Percentiles rank a stretch among this genome's conserved stretches.
phyloP scores from a whole-genome alignment of 1,139 yeast genomes.

The Spencermartinsiella ligniputridi region DNA sequence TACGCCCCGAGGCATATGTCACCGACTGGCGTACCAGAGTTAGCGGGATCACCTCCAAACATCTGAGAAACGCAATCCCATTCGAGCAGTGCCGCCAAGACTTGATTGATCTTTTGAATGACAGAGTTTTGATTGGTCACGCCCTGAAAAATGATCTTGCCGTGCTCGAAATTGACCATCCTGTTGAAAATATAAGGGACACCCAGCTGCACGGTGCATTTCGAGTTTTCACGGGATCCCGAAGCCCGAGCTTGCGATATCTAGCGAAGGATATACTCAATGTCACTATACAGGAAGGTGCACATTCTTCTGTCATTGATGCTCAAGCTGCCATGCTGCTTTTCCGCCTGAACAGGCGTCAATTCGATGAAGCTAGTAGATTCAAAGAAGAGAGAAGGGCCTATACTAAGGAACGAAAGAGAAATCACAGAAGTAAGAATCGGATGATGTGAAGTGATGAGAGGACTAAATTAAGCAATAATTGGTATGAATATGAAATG shows the following conservation, averaged over 20 bases:
- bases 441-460: background rate
- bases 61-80: conserved; percentile 62
- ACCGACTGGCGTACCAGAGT: conserved; percentile 94
- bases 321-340: conserved; percentile 83
- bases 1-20: conserved; percentile 67
- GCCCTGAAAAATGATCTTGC: conserved; percentile 76
- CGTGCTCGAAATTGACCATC: conserved; percentile 63
- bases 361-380: background rate
- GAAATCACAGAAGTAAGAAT: background rate
- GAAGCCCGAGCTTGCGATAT: conserved; percentile 67
- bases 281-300: conserved; percentile 63
- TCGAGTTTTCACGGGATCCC: conserved; percentile 56
- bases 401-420: background rate
- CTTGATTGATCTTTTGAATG: conserved; percentile 42
- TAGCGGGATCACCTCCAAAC: conserved; percentile 73
- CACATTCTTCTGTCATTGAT: conserved; percentile 88
- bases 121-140: conserved; percentile 71
- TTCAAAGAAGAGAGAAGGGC: background rate
- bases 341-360: conserved; percentile 52
- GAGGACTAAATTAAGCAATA: background rate
- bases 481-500: too few species aligned
- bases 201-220: conserved; percentile 64
- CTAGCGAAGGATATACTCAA: conserved; percentile 55
- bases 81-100: conserved; percentile 62
- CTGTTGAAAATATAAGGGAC: conserved; percentile 61